Evolutionary conservation across 2,329 filamentous ascomycete genomes (phyloP).

Genomic region (Pestalotiopsis sp.): DNA sequence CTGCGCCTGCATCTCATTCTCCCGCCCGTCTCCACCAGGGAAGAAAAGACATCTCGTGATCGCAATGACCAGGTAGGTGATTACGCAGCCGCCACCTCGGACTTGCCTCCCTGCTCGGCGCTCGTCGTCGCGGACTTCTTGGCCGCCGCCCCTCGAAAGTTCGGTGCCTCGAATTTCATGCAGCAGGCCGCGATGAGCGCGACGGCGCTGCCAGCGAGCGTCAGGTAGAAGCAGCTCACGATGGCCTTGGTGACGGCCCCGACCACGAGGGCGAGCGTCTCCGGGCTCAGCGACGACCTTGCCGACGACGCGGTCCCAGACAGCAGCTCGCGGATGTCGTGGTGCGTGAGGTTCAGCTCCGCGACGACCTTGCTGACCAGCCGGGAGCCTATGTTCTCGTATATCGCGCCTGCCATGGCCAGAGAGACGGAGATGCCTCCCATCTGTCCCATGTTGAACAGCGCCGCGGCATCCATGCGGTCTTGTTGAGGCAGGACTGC

Average conservation of each 20-base stretch:
- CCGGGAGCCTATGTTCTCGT: conserved; percentile 33
- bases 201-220: conserved; percentile 27
- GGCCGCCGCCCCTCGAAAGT: conserved; percentile 19
- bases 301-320: conserved; percentile 29
- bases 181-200: conserved; percentile 26
- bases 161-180: conserved; percentile 32
- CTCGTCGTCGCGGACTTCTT: not conserved
- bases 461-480: conserved; percentile 29
- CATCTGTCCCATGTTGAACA: conserved; percentile 38
- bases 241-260: conserved; percentile 29
- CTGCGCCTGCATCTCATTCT: not conserved
- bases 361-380: conserved; percentile 22
- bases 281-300: conserved; percentile 20
- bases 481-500: conserved; percentile 28
- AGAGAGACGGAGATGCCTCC: conserved; percentile 29
- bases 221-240: conserved; percentile 27
- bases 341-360: conserved; percentile 20
- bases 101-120: not conserved
- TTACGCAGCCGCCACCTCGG: not conserved
- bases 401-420: conserved; percentile 31
- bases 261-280: conserved; percentile 20
- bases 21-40: not conserved
- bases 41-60: not conserved
- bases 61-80: not conserved
- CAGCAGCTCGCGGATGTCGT: conserved; percentile 30